Conservation (phyloP, 192 early-diverging fungal species). For the Coemansia sp. region DNA sequence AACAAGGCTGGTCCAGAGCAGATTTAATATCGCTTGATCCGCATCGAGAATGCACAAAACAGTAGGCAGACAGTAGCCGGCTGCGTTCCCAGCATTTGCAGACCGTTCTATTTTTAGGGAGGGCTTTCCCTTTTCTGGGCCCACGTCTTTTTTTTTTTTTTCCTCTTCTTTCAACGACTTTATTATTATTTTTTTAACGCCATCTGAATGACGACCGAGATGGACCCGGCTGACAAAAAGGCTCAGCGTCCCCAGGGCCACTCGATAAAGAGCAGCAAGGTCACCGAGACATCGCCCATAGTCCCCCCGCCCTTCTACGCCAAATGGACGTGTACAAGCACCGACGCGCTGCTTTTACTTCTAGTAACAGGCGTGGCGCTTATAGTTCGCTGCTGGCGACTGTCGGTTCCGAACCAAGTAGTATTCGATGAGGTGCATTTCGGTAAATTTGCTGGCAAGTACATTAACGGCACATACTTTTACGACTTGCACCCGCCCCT, state of each 20-base stretch:
- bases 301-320: constrained; percentile 15
- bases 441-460: constrained; percentile 92
- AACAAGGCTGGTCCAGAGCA: constrained; percentile 45
- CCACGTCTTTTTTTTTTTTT: neutral
- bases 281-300: neutral
- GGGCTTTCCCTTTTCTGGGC: neutral
- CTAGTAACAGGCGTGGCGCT: constrained; percentile 19
- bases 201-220: constrained; percentile 2
- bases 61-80: neutral
- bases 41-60: neutral
- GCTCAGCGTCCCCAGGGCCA: constrained; percentile 35
- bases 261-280: constrained; percentile 17
- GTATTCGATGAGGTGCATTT: constrained; percentile 99
- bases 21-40: neutral
- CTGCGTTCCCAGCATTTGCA: neutral
- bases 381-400: constrained; percentile 33
- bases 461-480: constrained; percentile 83
- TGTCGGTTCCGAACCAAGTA: constrained; percentile 34
- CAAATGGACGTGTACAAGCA: constrained; percentile 17
- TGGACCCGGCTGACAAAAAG: constrained; percentile 2
- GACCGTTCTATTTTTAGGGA: neutral
- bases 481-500: constrained; percentile 97
- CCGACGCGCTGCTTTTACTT: constrained; percentile 20
- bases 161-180: neutral
- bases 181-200: neutral